Percentiles rank a stretch among this genome's conserved stretches.
Evolutionary conservation across 2,329 filamentous ascomycete genomes (phyloP).

Genomic region (Aureobasidium vineae): DNA sequence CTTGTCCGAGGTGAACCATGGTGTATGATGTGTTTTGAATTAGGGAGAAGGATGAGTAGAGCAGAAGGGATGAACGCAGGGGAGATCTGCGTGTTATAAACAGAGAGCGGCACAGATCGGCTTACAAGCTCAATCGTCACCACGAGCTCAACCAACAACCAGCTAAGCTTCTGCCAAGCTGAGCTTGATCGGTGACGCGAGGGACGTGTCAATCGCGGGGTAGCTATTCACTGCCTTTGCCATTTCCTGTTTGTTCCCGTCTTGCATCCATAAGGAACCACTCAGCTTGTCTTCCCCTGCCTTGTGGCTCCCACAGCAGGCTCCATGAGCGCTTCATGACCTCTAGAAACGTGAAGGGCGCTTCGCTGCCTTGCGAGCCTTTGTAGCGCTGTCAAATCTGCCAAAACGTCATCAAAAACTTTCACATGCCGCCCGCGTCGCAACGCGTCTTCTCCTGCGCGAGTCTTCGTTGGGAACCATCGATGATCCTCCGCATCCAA

Average conservation of each 20-base stretch:
- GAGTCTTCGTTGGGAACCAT: background rate
- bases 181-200: conserved; percentile 19
- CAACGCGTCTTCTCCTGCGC: conserved; percentile 3
- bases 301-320: background rate
- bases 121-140: conserved; percentile 24
- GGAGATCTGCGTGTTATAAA: conserved; percentile 20
- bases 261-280: conserved; percentile 1
- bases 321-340: background rate
- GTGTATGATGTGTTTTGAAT: conserved; percentile 24
- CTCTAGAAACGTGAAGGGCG: background rate
- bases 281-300: background rate
- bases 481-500: conserved; percentile 20
- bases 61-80: background rate
- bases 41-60: background rate
- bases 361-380: background rate
- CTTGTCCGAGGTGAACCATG: conserved; percentile 40
- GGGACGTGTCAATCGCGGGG: background rate
- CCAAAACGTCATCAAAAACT: conserved; percentile 4
- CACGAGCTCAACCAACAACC: conserved; percentile 3
- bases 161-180: conserved; percentile 23
- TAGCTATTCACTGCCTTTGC: conserved; percentile 9
- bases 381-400: background rate
- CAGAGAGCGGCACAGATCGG: conserved; percentile 22
- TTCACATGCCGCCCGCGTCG: conserved; percentile 6
- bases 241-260: conserved; percentile 11